Evolutionary conservation across 257 asterid species (phyloP), one percentile per base, ranked within the genome.

Genomic region (Solanum chilense): DNA sequence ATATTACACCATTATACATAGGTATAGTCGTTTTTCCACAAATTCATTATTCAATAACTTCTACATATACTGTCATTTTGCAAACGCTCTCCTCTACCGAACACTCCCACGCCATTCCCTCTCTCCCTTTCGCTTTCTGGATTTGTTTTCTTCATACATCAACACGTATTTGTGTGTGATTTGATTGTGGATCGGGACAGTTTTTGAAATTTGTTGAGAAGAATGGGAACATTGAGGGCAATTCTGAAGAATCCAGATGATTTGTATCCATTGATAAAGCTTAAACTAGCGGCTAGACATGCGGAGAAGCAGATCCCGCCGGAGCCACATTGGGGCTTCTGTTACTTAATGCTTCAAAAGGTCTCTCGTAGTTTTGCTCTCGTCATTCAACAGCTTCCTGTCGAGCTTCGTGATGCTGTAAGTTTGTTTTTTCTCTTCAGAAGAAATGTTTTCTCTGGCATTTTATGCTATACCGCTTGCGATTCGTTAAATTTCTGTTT

Each of bases 391-490:
- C 98, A 97, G 93, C 98, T 97, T 87, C 98, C 94, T 52, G 90
- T 94, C 78, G 98, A 97, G 92, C 98, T 97, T 77, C 98, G 99
- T 58, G 97, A 97, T 90, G 98, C 99, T 39, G 99, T 97, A 90
- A 86, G 97, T 90, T 41, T 20, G 5, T 58, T 8, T 58, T 0
- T 58, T 10, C 47, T 14, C 14, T 25, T n/a, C 42, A 70, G 23
- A 15, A 69, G 35, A 29, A 68, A 69, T 68, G 18, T 64, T 85
- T 87, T 42, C 13, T 41, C 6, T 76, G 21, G 66, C 47, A 42
- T 82, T 82, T 45, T 84, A 25, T 76, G 21, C 29, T 42, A 45
- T 35, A 41, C 42, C 60, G 44, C 86, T 71, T 33, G 84, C 33
- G 15, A 14, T 66, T 73, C 15, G 9, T 35, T 35, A 9, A 5